Percentiles rank a stretch among this genome's conserved stretches.
Conservation (phyloP, 495 filamentous ascomycete genomes). For the Venustampulla echinocandica region DNA sequence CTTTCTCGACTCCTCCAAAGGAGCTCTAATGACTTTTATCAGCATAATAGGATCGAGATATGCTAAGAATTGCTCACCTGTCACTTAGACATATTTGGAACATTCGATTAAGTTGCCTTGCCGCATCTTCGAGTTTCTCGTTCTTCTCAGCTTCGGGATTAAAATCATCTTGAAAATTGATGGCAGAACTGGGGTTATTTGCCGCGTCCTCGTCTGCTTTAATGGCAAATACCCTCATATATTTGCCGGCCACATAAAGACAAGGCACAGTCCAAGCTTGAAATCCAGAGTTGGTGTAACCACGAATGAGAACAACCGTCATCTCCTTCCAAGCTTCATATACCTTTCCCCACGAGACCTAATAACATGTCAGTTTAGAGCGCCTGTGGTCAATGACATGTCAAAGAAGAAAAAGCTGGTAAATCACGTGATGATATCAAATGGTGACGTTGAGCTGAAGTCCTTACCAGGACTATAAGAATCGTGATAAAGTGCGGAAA, state of each 20-base stretch:
- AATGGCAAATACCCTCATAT: conserved; percentile 79
- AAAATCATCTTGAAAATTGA: conserved; percentile 66
- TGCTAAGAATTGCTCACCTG: conserved; percentile 47
- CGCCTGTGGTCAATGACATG: background rate
- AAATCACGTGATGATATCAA: conserved; percentile 1
- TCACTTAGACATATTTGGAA: conserved; percentile 84
- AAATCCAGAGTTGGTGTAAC: conserved; percentile 61
- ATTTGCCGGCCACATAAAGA: conserved; percentile 74
- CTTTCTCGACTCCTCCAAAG: conserved; percentile 84
- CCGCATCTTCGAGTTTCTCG: conserved; percentile 79
- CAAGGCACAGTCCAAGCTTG: conserved; percentile 83
- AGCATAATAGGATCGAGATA: background rate
- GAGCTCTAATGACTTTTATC: conserved; percentile 48
- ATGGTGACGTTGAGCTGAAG: background rate
- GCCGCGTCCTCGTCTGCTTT: conserved; percentile 64
- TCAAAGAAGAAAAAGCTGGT: background rate
- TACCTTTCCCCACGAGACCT: conserved; percentile 59
- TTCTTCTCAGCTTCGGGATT: conserved; percentile 62
- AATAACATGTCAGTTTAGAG: conserved; percentile 12
- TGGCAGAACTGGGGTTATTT: conserved; percentile 33
- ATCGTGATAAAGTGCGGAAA: conserved; percentile 1
- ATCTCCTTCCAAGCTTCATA: conserved; percentile 83
- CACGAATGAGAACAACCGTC: conserved; percentile 57
- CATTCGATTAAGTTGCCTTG: conserved; percentile 76
- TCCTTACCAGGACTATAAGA: background rate